Evolutionary conservation across 2,329 filamentous ascomycete genomes (phyloP).

Genomic region (Diplodia corticola): DNA sequence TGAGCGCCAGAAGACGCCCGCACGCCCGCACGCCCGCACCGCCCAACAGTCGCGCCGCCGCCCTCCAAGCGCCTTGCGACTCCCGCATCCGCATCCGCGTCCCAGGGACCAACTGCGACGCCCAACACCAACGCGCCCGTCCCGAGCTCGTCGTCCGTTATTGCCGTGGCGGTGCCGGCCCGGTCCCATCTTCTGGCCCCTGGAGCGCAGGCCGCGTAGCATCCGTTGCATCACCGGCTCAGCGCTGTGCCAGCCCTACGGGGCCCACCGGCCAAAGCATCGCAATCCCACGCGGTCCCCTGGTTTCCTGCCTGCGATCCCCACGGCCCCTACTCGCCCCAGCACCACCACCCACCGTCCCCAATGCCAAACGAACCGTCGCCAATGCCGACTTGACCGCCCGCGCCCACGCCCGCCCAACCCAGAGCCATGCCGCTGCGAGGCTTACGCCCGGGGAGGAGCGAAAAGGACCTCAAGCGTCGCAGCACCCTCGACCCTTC

Average conservation of each 20-base stretch:
- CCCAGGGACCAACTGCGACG: neutral
- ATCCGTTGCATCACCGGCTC: constrained; percentile 24
- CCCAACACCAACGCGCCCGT: constrained; percentile 24
- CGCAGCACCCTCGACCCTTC: constrained; percentile 46
- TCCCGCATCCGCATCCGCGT: constrained; percentile 24
- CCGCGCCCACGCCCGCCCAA: constrained; percentile 15
- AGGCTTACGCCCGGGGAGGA: constrained; percentile 40
- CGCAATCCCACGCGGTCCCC: constrained; percentile 24
- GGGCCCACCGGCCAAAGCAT: constrained; percentile 21
- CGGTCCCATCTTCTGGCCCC: constrained; percentile 21
- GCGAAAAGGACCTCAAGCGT: constrained; percentile 46
- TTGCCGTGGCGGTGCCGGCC: constrained; percentile 19
- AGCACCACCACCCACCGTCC: constrained; percentile 2
- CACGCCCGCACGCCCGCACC: too few species aligned
- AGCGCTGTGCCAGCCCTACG: constrained; percentile 28
- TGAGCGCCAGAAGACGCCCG: neutral
- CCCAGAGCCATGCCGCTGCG: constrained; percentile 42
- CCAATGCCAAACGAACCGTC: constrained; percentile 9
- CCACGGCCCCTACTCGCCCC: constrained; percentile 15
- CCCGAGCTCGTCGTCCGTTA: constrained; percentile 25
- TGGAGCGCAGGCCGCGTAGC: constrained; percentile 24
- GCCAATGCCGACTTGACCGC: constrained; percentile 23
- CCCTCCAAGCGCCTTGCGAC: constrained; percentile 13
- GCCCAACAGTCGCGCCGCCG: neutral
- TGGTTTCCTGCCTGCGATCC: constrained; percentile 20